These are phyloP conservation scores for Phaeotremella fagi DNA, from an alignment of 768 basidiomycete genomes.

Conservation along the genomic window DNA sequence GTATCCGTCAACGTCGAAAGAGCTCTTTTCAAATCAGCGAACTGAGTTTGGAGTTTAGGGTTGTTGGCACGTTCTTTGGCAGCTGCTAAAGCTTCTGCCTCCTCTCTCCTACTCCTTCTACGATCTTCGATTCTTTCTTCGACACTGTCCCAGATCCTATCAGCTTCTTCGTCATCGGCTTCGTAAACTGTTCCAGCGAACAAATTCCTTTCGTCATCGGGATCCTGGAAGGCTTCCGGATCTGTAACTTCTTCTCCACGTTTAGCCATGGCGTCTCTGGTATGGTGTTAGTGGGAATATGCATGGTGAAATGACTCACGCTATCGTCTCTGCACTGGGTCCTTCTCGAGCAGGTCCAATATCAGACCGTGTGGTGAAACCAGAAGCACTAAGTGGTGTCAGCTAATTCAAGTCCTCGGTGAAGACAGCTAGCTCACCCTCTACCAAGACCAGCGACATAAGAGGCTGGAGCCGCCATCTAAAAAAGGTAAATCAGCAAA, in stretches of 20 bases:
- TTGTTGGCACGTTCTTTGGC: slow-evolving; percentile 75
- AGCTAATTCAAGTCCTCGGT: neutral
- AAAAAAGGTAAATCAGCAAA: neutral
- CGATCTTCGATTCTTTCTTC: slow-evolving; percentile 86
- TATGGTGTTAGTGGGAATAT: slow-evolving; percentile 15
- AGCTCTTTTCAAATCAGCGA: slow-evolving; percentile 89
- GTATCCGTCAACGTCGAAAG: slow-evolving; percentile 76
- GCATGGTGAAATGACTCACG: no score
- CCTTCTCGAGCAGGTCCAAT: slow-evolving; percentile 97
- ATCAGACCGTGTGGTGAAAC: slow-evolving; percentile 96
- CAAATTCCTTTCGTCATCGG: slow-evolving; percentile 92
- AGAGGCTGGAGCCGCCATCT: slow-evolving; percentile 73
- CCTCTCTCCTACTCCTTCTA: slow-evolving; percentile 71
- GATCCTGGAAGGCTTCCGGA: slow-evolving; percentile 90
- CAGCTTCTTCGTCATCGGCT: slow-evolving; percentile 95
- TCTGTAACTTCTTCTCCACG: slow-evolving; percentile 83
- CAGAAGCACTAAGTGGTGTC: slow-evolving; percentile 65
- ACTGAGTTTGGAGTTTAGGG: slow-evolving; percentile 93
- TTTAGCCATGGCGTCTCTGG: slow-evolving; percentile 67
- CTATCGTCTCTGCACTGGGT: slow-evolving; percentile 83
- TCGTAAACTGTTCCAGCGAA: slow-evolving; percentile 96
- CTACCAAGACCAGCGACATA: slow-evolving; percentile 98
- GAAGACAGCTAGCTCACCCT: slow-evolving; percentile 60
- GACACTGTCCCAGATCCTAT: slow-evolving; percentile 87
- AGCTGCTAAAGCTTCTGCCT: slow-evolving; percentile 66